These are phyloP conservation scores for Xylaria multiplex DNA, from an alignment of 2,329 filamentous ascomycete genomes.

Conservation along the genomic window DNA sequence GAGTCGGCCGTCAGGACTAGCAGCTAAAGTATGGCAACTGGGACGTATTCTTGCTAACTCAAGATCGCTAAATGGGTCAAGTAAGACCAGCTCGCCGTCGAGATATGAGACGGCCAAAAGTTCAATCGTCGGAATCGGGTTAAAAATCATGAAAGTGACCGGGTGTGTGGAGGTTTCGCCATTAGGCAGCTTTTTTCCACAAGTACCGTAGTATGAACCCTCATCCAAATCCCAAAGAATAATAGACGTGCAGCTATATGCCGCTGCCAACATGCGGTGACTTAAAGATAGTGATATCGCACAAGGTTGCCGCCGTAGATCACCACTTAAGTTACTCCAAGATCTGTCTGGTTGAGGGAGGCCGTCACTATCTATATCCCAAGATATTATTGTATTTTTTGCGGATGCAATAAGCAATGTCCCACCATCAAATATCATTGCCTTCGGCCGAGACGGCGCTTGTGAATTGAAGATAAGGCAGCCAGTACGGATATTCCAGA, in stretches of 20 bases:
- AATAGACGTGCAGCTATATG: conserved; percentile 11
- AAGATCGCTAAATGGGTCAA: conserved; percentile 11
- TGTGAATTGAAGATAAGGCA: neutral
- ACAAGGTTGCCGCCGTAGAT: conserved; percentile 9
- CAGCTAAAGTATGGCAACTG: conserved; percentile 16
- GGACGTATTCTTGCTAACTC: conserved; percentile 3
- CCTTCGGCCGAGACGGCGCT: neutral
- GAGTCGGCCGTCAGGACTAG: conserved; percentile 14
- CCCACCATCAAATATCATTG: conserved; percentile 3
- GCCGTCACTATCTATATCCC: conserved; percentile 15
- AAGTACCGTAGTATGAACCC: conserved; percentile 1
- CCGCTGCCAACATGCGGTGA: conserved; percentile 2
- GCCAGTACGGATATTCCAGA: conserved; percentile 15
- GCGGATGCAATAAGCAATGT: conserved; percentile 3
- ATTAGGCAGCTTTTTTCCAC: conserved; percentile 7
- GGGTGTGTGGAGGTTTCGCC: conserved; percentile 19
- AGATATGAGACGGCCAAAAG: conserved; percentile 14
- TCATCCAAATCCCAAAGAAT: conserved; percentile 18
- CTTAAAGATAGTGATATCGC: neutral
- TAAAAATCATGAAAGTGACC: conserved; percentile 8
- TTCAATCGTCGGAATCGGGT: conserved; percentile 15
- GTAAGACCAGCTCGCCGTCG: conserved; percentile 13
- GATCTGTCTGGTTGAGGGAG: neutral
- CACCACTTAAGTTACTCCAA: conserved; percentile 7
- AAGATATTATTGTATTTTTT: conserved; percentile 4